Base-by-base conservation (phyloP, 2,329 filamentous ascomycete species). In the Monilinia polystroma region DNA sequence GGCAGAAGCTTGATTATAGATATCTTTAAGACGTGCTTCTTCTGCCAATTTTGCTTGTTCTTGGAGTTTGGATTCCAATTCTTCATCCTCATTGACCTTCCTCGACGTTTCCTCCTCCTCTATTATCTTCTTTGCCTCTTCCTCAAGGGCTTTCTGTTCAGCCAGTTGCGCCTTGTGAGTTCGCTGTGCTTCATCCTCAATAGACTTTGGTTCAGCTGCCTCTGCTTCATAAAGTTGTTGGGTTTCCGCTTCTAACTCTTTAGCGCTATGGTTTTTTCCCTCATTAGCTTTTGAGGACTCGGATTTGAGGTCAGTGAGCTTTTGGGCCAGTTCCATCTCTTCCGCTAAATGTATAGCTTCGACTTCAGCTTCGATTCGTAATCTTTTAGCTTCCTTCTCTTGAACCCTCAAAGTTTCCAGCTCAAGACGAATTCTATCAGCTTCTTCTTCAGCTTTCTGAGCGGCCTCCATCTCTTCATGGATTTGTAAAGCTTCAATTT, bases 1-100 rank as follows among this genome's bases (percentile, higher is more conserved):
- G 26, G 53, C 57, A 1, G 66, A 51, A 72, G 73, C 74, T n/a
- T 79, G 73, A 4, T 82, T 82, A 68, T 87, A 86, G 26, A 84
- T 83, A 68, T 87, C 84, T 6, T 83, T 79, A 43, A 84, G 75
- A 2, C 83, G 80, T 62, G 83, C 82, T 68, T 84, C 82, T 1
- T 86, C 83, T 2, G 65, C 38, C n/a, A 68, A 53, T 7, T 70
- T 70, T 55, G 67, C 68, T 47, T 66, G 66, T 51, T 69, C 53
- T 20, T 87, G 67, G 0, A 70, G 87, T 85, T 75, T 87, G 76
- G n/a, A 82, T 78, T 18, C 85, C 79, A 43, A 83, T 81, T 32
- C 79, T 29, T 69, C 64, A 29, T 68, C 68, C 26, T 66, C 47
- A 18, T 67, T 49, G 2, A 32, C 26, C 49, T 62, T 66, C 32